Evolutionary conservation across 129 eudicot genomes (phyloP).

Genomic region (Saussurea involucrata): DNA sequence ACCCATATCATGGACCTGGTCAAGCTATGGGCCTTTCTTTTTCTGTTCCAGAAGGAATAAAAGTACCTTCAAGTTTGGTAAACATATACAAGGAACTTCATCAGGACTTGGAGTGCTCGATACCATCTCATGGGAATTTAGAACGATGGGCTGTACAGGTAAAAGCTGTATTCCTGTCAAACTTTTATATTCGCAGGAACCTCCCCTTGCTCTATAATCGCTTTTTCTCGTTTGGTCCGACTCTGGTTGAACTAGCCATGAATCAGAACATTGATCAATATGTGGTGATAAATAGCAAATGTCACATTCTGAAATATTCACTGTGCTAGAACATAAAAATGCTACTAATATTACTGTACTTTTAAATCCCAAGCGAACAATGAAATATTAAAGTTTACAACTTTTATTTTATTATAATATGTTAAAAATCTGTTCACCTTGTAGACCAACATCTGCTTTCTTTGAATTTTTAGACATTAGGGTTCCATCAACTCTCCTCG

Average conservation of each 20-base stretch:
- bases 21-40: slow-evolving; percentile 99
- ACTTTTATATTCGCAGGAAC: neutral
- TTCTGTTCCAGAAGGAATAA: slow-evolving; percentile 84
- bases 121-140: slow-evolving; percentile 86
- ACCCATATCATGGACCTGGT: slow-evolving; percentile 98
- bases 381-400: neutral
- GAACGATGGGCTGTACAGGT: slow-evolving; percentile 97
- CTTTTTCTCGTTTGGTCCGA: neutral
- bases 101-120: slow-evolving; percentile 76
- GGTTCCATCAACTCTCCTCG: neutral
- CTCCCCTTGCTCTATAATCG: too few species aligned
- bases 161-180: neutral
- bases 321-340: neutral
- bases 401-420: neutral
- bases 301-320: neutral
- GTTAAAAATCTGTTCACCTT: neutral
- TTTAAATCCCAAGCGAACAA: neutral
- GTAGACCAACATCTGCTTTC: neutral
- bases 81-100: slow-evolving; percentile 93
- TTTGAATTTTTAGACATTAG: neutral
- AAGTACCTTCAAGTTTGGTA: slow-evolving; percentile 79
- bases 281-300: neutral
- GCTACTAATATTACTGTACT: neutral
- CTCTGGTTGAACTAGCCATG: neutral
- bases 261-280: neutral